Percentiles rank a stretch among this genome's conserved stretches.
These are phyloP conservation scores for Gaertneriomyces semiglobifer DNA, from an alignment of 192 early-diverging fungal genomes.

Conservation along the genomic window DNA sequence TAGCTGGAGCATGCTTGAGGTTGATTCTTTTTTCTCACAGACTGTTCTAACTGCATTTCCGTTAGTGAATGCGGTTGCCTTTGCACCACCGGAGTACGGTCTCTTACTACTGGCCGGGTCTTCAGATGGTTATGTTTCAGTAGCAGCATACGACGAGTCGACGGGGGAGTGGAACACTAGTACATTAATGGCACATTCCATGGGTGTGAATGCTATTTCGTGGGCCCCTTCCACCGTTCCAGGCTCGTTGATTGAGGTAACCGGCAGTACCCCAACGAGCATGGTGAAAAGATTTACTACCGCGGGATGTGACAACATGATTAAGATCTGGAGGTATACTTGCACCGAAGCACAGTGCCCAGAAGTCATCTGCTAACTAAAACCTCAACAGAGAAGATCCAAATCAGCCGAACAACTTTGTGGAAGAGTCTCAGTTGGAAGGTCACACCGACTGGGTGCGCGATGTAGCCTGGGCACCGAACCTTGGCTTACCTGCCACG, in stretches of 20 bases:
- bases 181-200: constrained; percentile 78
- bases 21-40: background rate
- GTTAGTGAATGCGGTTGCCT: constrained; percentile 90
- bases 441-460: constrained; percentile 98
- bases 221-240: constrained; percentile 91
- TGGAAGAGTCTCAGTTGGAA: constrained; percentile 75
- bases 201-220: constrained; percentile 86
- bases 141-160: constrained; percentile 67
- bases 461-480: constrained; percentile 96
- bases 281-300: constrained; percentile 74
- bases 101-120: constrained; percentile 87
- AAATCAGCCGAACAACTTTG: constrained; percentile 53
- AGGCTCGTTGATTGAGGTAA: constrained; percentile 63
- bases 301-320: constrained; percentile 92
- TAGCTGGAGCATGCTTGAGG: background rate
- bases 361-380: too few relatives aligned
- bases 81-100: constrained; percentile 97
- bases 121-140: constrained; percentile 90
- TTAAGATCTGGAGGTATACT: constrained; percentile 86
- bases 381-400: constrained; percentile 57
- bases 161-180: constrained; percentile 82
- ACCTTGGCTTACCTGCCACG: constrained; percentile 82
- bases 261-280: constrained; percentile 47
- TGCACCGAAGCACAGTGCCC: background rate
- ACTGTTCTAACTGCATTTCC: background rate